Evolutionary conservation across 2,329 filamentous ascomycete species (phyloP).

Genomic region (Aspergillus uvarum): DNA sequence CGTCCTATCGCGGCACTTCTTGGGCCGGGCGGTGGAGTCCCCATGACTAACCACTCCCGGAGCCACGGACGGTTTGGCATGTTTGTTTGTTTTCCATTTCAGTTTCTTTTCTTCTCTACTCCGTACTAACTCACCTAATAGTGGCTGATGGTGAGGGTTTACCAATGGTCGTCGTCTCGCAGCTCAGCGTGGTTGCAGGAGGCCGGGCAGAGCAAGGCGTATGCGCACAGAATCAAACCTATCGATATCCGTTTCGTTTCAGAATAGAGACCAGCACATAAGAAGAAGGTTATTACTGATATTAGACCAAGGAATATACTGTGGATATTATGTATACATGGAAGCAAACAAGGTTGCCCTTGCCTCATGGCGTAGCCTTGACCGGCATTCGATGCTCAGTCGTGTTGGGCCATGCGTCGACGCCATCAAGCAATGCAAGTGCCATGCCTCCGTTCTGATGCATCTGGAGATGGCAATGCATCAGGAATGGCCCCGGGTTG

Average conservation of each 20-base stretch:
- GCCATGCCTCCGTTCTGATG: constrained; percentile 54
- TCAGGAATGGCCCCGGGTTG: constrained; percentile 51
- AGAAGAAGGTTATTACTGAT: not conserved
- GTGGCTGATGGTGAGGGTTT: too few relatives aligned
- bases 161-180: too few relatives aligned
- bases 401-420: constrained; percentile 47
- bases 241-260: too few relatives aligned
- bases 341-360: not conserved
- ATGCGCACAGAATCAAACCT: too few relatives aligned
- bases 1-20: constrained; percentile 6
- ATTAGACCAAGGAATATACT: not conserved
- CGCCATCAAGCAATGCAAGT: constrained; percentile 50
- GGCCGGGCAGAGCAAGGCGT: too few relatives aligned
- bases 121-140: too few relatives aligned
- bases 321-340: not conserved
- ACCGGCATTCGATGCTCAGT: constrained; percentile 2
- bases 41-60: constrained; percentile 2
- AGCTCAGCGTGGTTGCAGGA: too few relatives aligned
- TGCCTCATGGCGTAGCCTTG: not conserved
- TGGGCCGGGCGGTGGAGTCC: constrained; percentile 3
- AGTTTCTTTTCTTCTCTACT: too few relatives aligned
- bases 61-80: too few relatives aligned
- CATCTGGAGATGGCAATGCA: constrained; percentile 55
- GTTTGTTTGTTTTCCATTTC: too few relatives aligned
- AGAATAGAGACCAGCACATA: too few relatives aligned